phyloP scores from a whole-genome alignment of 352 stramenopile genomes.

The Albugo laibachii region DNA sequence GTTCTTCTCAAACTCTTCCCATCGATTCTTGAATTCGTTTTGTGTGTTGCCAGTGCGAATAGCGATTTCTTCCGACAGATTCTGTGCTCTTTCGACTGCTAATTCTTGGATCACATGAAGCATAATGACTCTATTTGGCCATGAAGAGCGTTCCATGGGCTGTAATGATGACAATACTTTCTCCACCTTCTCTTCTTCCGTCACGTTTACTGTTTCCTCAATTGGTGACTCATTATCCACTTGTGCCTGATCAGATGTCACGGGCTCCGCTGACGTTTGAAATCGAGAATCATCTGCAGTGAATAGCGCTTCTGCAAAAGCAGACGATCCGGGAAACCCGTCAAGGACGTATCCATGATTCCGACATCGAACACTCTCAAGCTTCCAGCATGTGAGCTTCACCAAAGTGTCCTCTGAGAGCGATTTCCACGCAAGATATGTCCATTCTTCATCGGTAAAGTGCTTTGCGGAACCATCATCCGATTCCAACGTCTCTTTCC shows the following conservation, averaged over 20 bases:
- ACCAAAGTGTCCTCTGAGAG: no score
- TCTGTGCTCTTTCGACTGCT: constrained; percentile 32
- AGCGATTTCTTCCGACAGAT: constrained; percentile 28
- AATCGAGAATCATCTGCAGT: constrained; percentile 3
- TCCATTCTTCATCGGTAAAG: constrained; percentile 8
- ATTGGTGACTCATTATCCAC: constrained; percentile 2
- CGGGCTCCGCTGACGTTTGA: not conserved
- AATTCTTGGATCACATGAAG: constrained; percentile 24
- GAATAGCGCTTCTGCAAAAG: constrained; percentile 30
- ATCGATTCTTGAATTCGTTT: constrained; percentile 21
- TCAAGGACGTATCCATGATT: constrained; percentile 77
- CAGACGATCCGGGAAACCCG: constrained; percentile 23
- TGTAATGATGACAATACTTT: constrained; percentile 1
- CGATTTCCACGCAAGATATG: no score
- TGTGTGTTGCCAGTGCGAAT: constrained; percentile 43
- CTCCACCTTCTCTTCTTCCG: not conserved
- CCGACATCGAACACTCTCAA: constrained; percentile 25
- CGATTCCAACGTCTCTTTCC: no score
- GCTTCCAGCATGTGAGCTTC: constrained; percentile 18
- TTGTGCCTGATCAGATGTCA: constrained; percentile 5
- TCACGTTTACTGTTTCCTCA: constrained; percentile 3
- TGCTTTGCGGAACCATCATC: no score
- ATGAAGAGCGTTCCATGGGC: constrained; percentile 1
- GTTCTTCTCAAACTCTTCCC: constrained; percentile 27
- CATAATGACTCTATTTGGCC: constrained; percentile 51